phyloP scores from a whole-genome alignment of 805 yeast genomes.

The Metschnikowia santaceciliae region DNA sequence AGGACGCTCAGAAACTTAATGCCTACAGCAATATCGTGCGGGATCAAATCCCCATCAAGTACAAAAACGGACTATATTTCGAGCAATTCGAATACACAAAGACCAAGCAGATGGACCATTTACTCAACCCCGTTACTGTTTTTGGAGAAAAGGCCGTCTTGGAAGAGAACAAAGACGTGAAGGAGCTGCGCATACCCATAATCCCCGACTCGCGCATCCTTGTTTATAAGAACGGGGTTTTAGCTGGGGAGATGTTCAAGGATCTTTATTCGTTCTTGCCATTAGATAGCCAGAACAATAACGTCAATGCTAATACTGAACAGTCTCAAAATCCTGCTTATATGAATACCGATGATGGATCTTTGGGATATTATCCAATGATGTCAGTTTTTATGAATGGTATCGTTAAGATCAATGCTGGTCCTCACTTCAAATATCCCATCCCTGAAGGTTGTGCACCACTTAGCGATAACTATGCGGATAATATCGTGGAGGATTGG shows the following conservation, averaged over 20 bases:
- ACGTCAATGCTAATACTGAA: constrained; percentile 21
- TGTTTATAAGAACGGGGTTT: constrained; percentile 75
- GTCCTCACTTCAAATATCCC: constrained; percentile 52
- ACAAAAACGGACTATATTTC: constrained; percentile 69
- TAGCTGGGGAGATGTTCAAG: constrained; percentile 61
- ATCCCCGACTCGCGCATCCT: constrained; percentile 57
- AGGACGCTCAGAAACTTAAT: constrained; percentile 15
- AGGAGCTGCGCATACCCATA: constrained; percentile 37
- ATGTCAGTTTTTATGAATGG: constrained; percentile 81
- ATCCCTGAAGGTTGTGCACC: constrained; percentile 41
- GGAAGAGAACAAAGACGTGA: constrained; percentile 34
- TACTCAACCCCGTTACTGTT: constrained; percentile 66
- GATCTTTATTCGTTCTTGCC: constrained; percentile 75
- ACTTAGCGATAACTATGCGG: constrained; percentile 58
- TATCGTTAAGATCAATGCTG: constrained; percentile 62
- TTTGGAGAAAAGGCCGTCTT: constrained; percentile 65
- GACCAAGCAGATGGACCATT: constrained; percentile 67
- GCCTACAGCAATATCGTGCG: constrained; percentile 48
- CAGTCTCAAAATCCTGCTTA: constrained; percentile 38
- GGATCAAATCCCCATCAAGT: constrained; percentile 85
- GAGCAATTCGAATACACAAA: constrained; percentile 81
- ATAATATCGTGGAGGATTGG: constrained; percentile 73
- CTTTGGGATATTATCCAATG: constrained; percentile 88
- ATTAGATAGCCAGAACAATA: constrained; percentile 54
- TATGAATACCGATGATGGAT: constrained; percentile 67